A percentile compares a stretch with the other conserved stretches of the same genome.
Conservation (phyloP, 768 basidiomycete genomes). For the Lentinus tigrinus region DNA sequence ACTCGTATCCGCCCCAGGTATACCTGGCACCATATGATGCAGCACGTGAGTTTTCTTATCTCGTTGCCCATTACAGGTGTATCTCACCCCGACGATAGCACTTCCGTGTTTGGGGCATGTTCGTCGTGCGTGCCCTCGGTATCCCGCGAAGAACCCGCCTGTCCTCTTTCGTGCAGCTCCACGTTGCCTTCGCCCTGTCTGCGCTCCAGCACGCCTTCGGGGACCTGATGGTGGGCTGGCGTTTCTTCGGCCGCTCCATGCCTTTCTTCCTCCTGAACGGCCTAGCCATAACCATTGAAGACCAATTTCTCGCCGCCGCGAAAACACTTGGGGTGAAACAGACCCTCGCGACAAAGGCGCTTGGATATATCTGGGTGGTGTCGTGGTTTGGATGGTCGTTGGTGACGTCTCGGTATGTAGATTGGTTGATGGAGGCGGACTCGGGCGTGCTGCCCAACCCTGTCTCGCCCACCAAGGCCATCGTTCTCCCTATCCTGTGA, state of each 20-base stretch:
- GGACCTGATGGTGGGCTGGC: conserved; percentile 29
- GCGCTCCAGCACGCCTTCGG: conserved; percentile 34
- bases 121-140: conserved; percentile 18
- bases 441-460: too few relatives aligned
- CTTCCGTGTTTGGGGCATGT: conserved; percentile 28
- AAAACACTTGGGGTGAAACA: not conserved
- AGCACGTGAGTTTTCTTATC: conserved; percentile 28
- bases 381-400: conserved; percentile 11
- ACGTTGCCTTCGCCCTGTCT: conserved; percentile 35
- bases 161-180: conserved; percentile 34
- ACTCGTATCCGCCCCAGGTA: too few relatives aligned
- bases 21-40: conserved; percentile 39
- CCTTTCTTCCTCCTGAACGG: conserved; percentile 34
- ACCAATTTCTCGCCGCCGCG: conserved; percentile 19
- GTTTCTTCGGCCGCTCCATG: conserved; percentile 16
- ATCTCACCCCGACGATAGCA: conserved; percentile 16
- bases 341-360: not conserved
- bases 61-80: not conserved
- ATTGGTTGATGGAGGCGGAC: too few relatives aligned
- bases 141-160: conserved; percentile 26
- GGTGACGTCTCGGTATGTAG: not conserved
- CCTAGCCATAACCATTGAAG: conserved; percentile 36
- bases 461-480: too few relatives aligned
- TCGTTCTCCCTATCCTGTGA: too few relatives aligned
- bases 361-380: conserved; percentile 15